A percentile compares a stretch with the other conserved stretches of the same genome.
Evolutionary conservation across 768 basidiomycete genomes (phyloP).

Genomic region (Russula lepida): DNA sequence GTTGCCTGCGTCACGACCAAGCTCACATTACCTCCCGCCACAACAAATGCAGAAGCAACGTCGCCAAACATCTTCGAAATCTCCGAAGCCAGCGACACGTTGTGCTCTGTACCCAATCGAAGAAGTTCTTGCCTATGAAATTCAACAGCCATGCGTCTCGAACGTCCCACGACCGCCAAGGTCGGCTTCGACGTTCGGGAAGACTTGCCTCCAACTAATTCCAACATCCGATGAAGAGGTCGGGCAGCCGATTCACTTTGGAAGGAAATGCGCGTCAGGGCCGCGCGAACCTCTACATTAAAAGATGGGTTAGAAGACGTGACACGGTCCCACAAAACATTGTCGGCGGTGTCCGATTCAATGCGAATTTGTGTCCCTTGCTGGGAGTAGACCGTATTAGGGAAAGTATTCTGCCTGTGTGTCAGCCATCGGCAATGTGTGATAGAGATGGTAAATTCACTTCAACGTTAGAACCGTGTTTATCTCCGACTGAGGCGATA

Average conservation of each 20-base stretch:
- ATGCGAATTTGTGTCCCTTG: constrained; percentile 56
- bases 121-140: constrained; percentile 52
- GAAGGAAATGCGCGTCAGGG: constrained; percentile 64
- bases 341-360: constrained; percentile 77
- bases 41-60: constrained; percentile 61
- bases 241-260: constrained; percentile 36
- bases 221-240: constrained; percentile 50
- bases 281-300: constrained; percentile 28
- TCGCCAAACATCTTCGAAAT: constrained; percentile 70
- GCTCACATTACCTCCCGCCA: constrained; percentile 40
- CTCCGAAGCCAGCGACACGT: constrained; percentile 41
- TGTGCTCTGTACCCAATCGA: constrained; percentile 35
- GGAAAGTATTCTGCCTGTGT: constrained; percentile 36
- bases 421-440: constrained; percentile 5
- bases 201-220: constrained; percentile 30
- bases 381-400: constrained; percentile 68
- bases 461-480: constrained; percentile 23
- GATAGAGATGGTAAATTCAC: constrained; percentile 23
- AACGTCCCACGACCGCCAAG: constrained; percentile 65
- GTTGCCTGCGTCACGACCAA: constrained; percentile 51
- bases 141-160: constrained; percentile 57
- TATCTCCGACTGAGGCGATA: constrained; percentile 25
- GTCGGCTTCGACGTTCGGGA: constrained; percentile 37
- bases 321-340: constrained; percentile 64
- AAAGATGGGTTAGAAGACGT: constrained; percentile 29